These are phyloP conservation scores for Stevia rebaudiana DNA, from an alignment of 140 eudicot genomes.

Conservation along the genomic window DNA sequence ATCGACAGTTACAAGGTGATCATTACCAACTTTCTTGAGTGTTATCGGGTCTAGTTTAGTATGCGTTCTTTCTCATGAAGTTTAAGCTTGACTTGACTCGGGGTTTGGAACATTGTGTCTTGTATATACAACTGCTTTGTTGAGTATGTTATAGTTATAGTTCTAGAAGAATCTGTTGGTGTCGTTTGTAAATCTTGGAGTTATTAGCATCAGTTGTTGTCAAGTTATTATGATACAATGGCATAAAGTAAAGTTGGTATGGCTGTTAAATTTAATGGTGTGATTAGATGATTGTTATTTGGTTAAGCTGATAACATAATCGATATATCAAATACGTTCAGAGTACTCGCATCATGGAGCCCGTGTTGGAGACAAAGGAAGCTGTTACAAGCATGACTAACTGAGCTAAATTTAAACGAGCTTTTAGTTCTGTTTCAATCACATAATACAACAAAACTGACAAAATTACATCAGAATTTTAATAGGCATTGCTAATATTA, in stretches of 20 bases:
- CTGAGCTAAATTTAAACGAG: too few species aligned
- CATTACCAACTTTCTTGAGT: constrained; percentile 22
- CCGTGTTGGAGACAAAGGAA: too few species aligned
- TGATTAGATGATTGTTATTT: neutral
- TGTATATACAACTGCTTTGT: constrained; percentile 26
- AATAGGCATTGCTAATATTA: too few species aligned
- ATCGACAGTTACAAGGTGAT: constrained; percentile 35
- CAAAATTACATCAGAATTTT: too few species aligned
- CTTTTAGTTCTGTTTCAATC: too few species aligned
- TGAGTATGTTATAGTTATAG: neutral
- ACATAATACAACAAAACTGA: too few species aligned
- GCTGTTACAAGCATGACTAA: too few species aligned
- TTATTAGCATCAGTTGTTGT: constrained; percentile 13
- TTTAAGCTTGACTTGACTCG: neutral
- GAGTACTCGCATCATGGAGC: too few species aligned
- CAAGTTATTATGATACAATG: neutral
- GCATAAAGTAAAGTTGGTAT: too few species aligned
- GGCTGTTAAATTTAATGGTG: neutral
- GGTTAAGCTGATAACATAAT: neutral
- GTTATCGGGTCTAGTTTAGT: neutral
- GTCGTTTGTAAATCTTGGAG: constrained; percentile 22
- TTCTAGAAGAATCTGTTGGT: neutral
- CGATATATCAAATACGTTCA: too few species aligned
- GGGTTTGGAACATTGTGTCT: neutral
- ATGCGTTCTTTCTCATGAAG: neutral